Base-by-base conservation (phyloP, 129 eudicot species). In the Kitagawia praeruptora region DNA sequence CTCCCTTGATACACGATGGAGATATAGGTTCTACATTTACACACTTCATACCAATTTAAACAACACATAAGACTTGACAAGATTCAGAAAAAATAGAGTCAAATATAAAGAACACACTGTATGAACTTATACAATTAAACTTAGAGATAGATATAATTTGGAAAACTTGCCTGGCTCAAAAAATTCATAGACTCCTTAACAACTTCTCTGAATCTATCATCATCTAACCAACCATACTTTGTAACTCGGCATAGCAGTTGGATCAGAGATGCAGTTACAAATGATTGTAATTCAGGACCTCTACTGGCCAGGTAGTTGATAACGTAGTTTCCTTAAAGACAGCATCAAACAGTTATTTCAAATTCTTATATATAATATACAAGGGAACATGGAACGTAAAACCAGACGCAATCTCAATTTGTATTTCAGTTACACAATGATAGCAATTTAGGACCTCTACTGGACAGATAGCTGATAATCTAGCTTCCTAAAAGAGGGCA, bases 151-250 rank as follows among this genome's bases (percentile, higher is more conserved):
- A 61, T 13, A 61, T 34, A n/a, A 23, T 19, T 63, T 75, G 67
- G 58, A 45, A 70, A 44, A 37, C 63, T 53, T 86, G 92, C 98
- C 97, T 95, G 98, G 83, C 83, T 85, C 86, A 95, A 81, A 83
- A 95, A 95, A 79, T 87, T 87, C 73, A 90, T 90, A 39, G 98
- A 87, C 74, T 95, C 98, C 85, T 90, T 90, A 42, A 88, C 98
- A 73, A 87, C 89, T 67, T 95, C 97, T 86, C 91, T 90, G 83
- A 95, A 92, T 84, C 88, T 90, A 82, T 95, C 97, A 80, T 95
- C 98, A 75, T 90, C 97, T 31, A 92, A 89, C 98, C 98, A 95
- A 69, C 98, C 98, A 81, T 90, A 95, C 83, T 95, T 95, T 81
- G 97, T 90, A 69, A 95, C 83, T 80, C 98, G 97, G 81, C 97